Conservation (phyloP, 1,139 yeast species). For the Kurtzmaniella natalensis region DNA sequence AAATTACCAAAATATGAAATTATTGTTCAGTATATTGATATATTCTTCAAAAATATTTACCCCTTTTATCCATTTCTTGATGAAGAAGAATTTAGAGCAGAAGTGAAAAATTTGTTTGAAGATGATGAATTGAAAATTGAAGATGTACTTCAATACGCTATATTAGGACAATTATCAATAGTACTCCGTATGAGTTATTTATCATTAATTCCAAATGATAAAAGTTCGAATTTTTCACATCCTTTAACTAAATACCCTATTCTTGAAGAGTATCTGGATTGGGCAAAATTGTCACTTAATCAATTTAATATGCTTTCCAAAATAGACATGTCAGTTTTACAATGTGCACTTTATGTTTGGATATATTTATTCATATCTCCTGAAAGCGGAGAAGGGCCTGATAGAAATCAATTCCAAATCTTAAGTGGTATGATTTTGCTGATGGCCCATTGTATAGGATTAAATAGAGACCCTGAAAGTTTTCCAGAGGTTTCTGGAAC, state of each 20-base stretch:
- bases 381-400: constrained; percentile 40
- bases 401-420: constrained; percentile 42
- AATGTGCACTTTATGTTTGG: constrained; percentile 32
- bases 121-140: constrained; percentile 12
- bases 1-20: constrained; percentile 31
- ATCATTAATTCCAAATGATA: constrained; percentile 17
- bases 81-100: constrained; percentile 17
- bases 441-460: constrained; percentile 41
- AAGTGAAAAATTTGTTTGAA: constrained; percentile 7
- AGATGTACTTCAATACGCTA: constrained; percentile 18
- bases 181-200: constrained; percentile 21
- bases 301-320: constrained; percentile 20
- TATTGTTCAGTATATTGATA: constrained; percentile 32
- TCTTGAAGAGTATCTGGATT: constrained; percentile 18
- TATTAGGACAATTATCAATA: constrained; percentile 19
- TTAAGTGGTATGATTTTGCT: constrained; percentile 38
- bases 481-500: constrained; percentile 19
- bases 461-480: constrained; percentile 39
- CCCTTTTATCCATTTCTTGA: constrained; percentile 42
- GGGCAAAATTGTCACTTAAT: constrained; percentile 21
- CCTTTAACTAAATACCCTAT: constrained; percentile 20
- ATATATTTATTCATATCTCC: constrained; percentile 41
- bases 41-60: constrained; percentile 34
- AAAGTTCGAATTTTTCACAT: constrained; percentile 13
- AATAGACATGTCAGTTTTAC: constrained; percentile 18